Base-by-base conservation (phyloP, 1,284 basidiomycete genomes). In the Ustilago trichophora region DNA sequence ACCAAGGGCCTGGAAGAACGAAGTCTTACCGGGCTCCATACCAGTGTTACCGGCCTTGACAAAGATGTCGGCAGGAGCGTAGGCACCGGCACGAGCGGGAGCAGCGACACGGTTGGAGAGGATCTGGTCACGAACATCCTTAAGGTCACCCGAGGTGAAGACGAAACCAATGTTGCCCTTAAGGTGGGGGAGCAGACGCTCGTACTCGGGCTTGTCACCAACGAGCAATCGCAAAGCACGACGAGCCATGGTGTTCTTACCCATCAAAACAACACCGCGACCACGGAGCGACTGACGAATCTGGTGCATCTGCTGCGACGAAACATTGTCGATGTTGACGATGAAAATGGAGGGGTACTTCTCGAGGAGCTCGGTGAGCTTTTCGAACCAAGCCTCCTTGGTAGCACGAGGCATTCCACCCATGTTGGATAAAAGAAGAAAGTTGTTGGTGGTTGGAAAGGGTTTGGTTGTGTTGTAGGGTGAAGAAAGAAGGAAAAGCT, bases 171-270 rank as follows among this genome's bases (percentile, higher is more conserved):
- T 91, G 89, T 99, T 99, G 76, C 93, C 94, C 84, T 87, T 91
- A 85, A 99, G 87, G 86, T 91, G 88, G 72, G 94, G 95, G 70
- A 98, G 89, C 83, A 99, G 89, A 83, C 89, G 91, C 86, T 99
- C 95, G 86, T 91, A 94, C 82, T 93, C 89, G 68, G 96, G 95
- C 86, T 86, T 88, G 82, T 98, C 95, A 74, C 87, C 65, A 80
- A 98, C 87, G 83, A 98, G 88, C 82, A 89, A 87, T 77, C 95
- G 93, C 74, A 99, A 88, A 60, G 93, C 95, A 82, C 95, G 93
- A 85, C 95, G 92, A 80, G 98, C 94, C 96, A 98, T 98, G 83
- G 96, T 99, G 90, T 99, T 99, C 87, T 99, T 99, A 83, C 95
- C 95, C 96, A 99, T 99, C 79, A 99, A 85, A 73, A 98, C 94